These are phyloP conservation scores for Trypanosoma lewisi DNA, from an alignment of 208 protist species.

Conservation along the genomic window DNA sequence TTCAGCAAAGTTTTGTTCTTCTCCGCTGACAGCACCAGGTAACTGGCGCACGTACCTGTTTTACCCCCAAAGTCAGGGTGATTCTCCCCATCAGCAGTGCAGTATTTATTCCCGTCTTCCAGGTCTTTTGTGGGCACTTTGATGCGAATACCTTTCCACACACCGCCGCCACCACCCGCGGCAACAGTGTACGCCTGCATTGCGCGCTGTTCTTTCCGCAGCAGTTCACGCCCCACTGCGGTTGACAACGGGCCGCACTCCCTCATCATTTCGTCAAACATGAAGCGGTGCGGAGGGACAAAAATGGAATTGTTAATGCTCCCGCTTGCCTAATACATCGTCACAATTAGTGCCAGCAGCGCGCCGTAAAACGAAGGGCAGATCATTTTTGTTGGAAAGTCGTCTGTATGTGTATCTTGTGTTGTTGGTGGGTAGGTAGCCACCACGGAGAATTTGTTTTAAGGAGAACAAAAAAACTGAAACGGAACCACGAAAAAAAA, in stretches of 20 bases:
- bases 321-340: no score
- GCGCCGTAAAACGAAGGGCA: no score
- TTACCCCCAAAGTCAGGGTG: constrained; percentile 21
- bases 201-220: neutral
- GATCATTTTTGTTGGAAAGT: no score
- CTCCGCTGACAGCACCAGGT: constrained; percentile 33
- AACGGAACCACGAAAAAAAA: no score
- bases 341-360: no score
- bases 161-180: neutral
- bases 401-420: no score
- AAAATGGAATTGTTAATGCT: no score
- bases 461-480: no score
- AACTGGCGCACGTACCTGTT: constrained; percentile 16
- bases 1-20: constrained; percentile 30
- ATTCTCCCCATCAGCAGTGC: constrained; percentile 24
- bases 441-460: no score
- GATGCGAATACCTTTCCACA: neutral
- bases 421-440: no score
- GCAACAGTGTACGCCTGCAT: constrained; percentile 5
- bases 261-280: neutral
- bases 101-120: constrained; percentile 28
- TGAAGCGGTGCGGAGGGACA: neutral
- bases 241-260: neutral
- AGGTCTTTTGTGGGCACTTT: neutral
- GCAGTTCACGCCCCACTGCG: constrained; percentile 3